These are phyloP conservation scores for Francoa sonchifolia DNA, from an alignment of 441 rosid species.

Conservation along the genomic window DNA sequence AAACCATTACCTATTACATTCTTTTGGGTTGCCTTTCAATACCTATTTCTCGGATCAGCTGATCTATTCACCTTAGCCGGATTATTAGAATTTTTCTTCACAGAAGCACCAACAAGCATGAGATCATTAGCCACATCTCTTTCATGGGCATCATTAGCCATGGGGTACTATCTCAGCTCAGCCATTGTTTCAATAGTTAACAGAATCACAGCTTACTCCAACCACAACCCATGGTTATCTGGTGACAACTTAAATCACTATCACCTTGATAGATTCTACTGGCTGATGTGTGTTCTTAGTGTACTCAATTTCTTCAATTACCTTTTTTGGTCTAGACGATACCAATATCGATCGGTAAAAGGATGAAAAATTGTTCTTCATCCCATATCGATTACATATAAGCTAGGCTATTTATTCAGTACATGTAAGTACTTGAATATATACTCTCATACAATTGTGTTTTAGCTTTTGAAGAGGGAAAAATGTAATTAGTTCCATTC, in stretches of 20 bases:
- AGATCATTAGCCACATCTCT: slow-evolving; percentile 84
- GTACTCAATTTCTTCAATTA: slow-evolving; percentile 55
- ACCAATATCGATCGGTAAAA: no score
- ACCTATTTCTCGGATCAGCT: slow-evolving; percentile 77
- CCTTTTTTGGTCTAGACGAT: slow-evolving; percentile 65
- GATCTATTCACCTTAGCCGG: slow-evolving; percentile 91
- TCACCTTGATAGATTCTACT: slow-evolving; percentile 64
- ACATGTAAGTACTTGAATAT: no score
- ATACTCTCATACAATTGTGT: no score
- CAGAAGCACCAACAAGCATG: slow-evolving; percentile 76
- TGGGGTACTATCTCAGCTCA: slow-evolving; percentile 79
- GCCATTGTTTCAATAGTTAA: slow-evolving; percentile 62
- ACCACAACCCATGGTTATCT: slow-evolving; percentile 50
- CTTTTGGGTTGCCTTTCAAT: slow-evolving; percentile 75
- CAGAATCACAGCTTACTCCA: slow-evolving; percentile 27
- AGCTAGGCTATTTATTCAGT: no score
- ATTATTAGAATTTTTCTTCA: slow-evolving; percentile 73
- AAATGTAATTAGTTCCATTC: no score
- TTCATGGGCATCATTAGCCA: slow-evolving; percentile 73
- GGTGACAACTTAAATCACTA: slow-evolving; percentile 46
- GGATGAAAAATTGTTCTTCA: no score
- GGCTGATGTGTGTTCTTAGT: slow-evolving; percentile 71
- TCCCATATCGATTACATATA: no score
- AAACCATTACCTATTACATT: slow-evolving; percentile 52
- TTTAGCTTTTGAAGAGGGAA: no score